phyloP scores from a whole-genome alignment of 2,329 filamentous ascomycete genomes.

The Ciborinia camelliae region DNA sequence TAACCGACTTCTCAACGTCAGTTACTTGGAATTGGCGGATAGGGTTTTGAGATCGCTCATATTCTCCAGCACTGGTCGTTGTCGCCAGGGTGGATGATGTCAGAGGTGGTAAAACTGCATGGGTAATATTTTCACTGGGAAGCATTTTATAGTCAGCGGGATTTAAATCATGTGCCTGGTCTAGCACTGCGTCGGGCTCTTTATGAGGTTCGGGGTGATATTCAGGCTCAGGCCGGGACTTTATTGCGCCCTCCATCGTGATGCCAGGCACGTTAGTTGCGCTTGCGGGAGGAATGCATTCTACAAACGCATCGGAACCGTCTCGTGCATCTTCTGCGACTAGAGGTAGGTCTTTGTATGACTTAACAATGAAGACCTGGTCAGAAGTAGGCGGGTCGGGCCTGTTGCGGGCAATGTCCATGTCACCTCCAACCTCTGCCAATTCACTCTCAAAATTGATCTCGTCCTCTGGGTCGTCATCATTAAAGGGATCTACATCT shows the following conservation, averaged over 20 bases:
- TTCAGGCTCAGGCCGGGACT: neutral
- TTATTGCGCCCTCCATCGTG: neutral
- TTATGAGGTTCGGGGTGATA: neutral
- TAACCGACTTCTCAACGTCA: neutral
- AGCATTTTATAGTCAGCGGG: neutral
- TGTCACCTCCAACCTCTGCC: constrained; percentile 29
- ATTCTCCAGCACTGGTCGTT: neutral
- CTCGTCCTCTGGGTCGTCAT: constrained; percentile 31
- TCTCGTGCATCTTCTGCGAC: neutral
- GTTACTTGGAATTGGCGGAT: neutral
- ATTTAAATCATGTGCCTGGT: neutral
- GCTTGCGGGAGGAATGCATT: neutral
- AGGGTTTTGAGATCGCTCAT: neutral
- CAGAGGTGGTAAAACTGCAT: neutral
- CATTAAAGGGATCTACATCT: constrained; percentile 36
- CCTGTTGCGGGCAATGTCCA: constrained; percentile 23
- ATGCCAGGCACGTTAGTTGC: neutral
- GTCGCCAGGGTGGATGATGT: neutral
- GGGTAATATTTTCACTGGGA: neutral
- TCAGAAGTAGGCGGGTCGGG: constrained; percentile 27
- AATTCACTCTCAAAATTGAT: constrained; percentile 37
- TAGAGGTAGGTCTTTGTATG: constrained; percentile 23
- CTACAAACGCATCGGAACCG: neutral
- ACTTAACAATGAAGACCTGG: constrained; percentile 23
- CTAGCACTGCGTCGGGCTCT: neutral